Base-by-base conservation (phyloP, 2,329 filamentous ascomycete genomes). In the Apiospora koreana region DNA sequence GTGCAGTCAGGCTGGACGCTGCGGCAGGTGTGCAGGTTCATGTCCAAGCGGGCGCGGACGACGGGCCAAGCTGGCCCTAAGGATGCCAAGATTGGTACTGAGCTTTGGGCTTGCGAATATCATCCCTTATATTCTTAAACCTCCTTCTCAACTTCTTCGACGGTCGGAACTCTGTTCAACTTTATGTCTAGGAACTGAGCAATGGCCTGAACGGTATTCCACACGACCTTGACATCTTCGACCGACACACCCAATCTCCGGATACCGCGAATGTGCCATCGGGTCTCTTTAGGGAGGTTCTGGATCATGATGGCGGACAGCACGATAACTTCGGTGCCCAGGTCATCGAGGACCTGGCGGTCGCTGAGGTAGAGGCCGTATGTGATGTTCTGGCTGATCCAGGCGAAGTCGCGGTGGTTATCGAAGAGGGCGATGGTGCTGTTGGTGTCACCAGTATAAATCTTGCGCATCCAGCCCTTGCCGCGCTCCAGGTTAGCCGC, bases 331-430 rank as follows among this genome's bases (percentile, higher is more conserved):
- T 89, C 85, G 1, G 88, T 89, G 65, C 88, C 87, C 3, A 87
- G 71, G 12, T 85, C 85, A 23, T 84, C 84, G 3, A 90, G 77
- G 12, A 89, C 85, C 72, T 81, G 83, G 35, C 87, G 84, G 75
- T 90, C 87, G 12, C 84, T 86, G 0, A 90, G 82, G 73, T 86
- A 90, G 14, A 90, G 79, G 0, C 88, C 88, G 71, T 90, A 90
- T 0, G 86, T 89, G 70, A 90, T 88, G 68, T 88, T 80, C 23
- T 82, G 80, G 23, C 83, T 85, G 8, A 89, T 78, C 85, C 86
- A 89, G 3, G 81, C 82, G 79, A 81, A 82, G 69, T 83, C 81
- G 45, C 73, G 76, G 73, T 83, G 81, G 23, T 77, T 78, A 66
- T 78, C 78, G 66, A 82, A 82, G 6, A 82, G 73, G 9, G 74